Percentiles rank a stretch among this genome's conserved stretches.
phyloP scores from a whole-genome alignment of 1,284 basidiomycete species.

The Cryptococcus sp. region DNA sequence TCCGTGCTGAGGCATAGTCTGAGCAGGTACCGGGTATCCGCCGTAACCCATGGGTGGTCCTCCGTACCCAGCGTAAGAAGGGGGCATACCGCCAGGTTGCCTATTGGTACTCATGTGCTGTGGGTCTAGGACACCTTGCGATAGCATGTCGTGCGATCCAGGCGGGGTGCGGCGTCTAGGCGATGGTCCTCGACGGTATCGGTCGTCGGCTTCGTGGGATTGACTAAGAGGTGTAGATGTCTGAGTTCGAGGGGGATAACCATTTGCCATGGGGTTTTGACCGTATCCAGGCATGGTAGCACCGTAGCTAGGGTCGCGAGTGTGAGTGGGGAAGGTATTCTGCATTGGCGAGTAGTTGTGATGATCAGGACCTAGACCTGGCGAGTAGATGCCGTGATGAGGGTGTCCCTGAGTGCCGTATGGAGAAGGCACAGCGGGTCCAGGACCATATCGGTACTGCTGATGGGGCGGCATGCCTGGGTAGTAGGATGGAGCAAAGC shows the following conservation, averaged over 20 bases:
- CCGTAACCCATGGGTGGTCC: conserved; percentile 12
- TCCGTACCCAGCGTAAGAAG: conserved; percentile 11
- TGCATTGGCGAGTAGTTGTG: conserved; percentile 38
- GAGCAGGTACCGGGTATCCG: conserved; percentile 3
- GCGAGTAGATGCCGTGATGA: conserved; percentile 36
- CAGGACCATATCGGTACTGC: conserved; percentile 31
- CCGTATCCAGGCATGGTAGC: conserved; percentile 27
- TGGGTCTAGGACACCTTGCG: conserved; percentile 35
- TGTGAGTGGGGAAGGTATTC: conserved; percentile 29
- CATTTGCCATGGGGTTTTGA: conserved; percentile 32
- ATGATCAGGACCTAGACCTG: conserved; percentile 33
- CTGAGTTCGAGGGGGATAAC: conserved; percentile 39
- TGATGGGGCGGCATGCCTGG: conserved; percentile 24
- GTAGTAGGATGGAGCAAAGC: conserved; percentile 36
- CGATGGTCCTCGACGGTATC: conserved; percentile 17
- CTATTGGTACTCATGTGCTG: conserved; percentile 25
- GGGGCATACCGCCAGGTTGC: conserved; percentile 3
- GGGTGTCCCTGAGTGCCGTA: conserved; percentile 23
- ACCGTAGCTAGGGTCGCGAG: conserved; percentile 39
- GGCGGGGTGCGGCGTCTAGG: conserved; percentile 31
- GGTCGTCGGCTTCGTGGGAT: conserved; percentile 26
- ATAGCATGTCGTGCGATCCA: conserved; percentile 25
- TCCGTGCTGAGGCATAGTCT: background rate
- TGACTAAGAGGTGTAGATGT: conserved; percentile 38
- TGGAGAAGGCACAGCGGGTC: conserved; percentile 25